Conservation (phyloP, 345 rosid species). For the Euphorbia tirucalli region DNA sequence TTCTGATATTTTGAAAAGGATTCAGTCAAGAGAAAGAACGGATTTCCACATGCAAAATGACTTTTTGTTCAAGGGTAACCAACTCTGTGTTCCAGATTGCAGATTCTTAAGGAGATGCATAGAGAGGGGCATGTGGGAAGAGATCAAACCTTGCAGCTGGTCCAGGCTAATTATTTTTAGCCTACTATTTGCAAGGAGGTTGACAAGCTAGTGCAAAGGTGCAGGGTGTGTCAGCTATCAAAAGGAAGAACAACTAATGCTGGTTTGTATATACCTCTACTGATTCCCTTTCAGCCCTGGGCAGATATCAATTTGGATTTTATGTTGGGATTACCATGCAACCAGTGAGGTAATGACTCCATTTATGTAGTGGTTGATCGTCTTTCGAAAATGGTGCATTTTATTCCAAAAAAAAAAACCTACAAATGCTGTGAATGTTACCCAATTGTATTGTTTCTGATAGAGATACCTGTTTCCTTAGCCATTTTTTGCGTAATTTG, state of each 20-base stretch:
- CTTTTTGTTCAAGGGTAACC: conserved; percentile 1
- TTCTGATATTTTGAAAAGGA: neutral
- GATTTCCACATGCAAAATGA: neutral
- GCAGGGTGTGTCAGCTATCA: neutral
- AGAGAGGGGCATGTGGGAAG: neutral
- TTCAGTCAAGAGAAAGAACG: neutral
- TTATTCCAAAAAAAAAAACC: neutral
- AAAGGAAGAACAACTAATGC: neutral
- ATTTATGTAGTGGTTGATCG: neutral
- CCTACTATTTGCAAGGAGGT: neutral
- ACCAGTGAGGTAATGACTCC: neutral
- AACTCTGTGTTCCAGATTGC: neutral
- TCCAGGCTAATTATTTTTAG: neutral
- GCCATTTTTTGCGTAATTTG: neutral
- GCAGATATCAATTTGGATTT: neutral
- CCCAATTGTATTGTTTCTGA: neutral
- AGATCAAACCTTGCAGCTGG: neutral
- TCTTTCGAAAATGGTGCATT: neutral
- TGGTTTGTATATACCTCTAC: neutral
- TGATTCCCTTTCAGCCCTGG: too few relatives aligned
- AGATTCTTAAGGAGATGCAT: neutral
- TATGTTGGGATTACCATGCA: neutral
- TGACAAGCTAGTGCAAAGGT: neutral
- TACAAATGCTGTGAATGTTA: neutral
- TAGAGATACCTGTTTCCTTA: neutral